Base-by-base conservation (phyloP, 805 yeast species). In the Ogataea salicorniae region DNA sequence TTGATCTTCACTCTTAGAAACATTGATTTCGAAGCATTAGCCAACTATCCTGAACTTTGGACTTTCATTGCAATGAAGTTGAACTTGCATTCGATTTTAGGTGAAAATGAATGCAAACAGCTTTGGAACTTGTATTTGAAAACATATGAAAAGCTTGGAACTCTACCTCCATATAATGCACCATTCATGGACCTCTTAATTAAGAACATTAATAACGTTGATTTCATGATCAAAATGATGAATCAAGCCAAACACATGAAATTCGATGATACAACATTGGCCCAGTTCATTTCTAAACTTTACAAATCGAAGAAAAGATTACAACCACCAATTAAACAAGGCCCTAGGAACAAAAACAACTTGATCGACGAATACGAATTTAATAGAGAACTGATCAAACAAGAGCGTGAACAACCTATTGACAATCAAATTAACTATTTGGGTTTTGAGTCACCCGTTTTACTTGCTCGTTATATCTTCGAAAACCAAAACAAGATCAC, bases 11-110 rank as follows among this genome's bases (percentile, higher is more conserved):
- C 56, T 3, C 43, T 63, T 22, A 36, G 37, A 2, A 49, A 49
- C 3, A 33, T 61, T 15, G 63, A 63, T 35, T 39, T 48, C 3
- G 45, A 46, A 1, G 45, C 62, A 1, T 41, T 60, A 26, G 39
- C 33, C 2, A 39, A 44, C 14, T 64, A 62, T 44, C 67, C 68
- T 2, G 69, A 65, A 44, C 41, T 64, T 26, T 65, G 69, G 69
- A 39, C 55, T 8, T 58, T 64, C 40, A 57, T 62, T 2, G 35
- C 59, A 4, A 51, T 50, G n/a, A 65, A 64, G 40, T 40, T 65
- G 20, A 53, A 52, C 40, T 48, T 55, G 34, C 58, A 58, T 41
- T 26, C 47, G 1, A 34, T 56, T 23, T 29, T 60, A 13, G 41
- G 48, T n/a, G 55, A 51, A 17, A 48, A 42, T 20, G 45, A 50